Evolutionary conservation across 2,329 filamentous ascomycete species (phyloP).

Genomic region (Colletotrichum falcatum): DNA sequence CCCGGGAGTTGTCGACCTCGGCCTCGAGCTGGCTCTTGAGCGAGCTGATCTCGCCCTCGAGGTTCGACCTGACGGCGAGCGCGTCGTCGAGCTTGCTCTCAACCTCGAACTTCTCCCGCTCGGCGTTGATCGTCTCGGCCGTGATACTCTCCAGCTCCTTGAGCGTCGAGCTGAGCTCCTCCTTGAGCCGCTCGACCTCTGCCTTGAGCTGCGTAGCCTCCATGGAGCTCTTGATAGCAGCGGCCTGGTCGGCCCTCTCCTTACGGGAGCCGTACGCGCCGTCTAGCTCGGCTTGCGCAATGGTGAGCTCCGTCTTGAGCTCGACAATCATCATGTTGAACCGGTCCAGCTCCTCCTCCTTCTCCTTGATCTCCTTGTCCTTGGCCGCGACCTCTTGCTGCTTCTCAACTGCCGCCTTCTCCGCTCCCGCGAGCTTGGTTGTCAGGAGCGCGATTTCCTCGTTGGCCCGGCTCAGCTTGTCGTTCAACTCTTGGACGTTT

Average conservation of each 20-base stretch:
- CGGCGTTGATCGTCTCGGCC: conserved; percentile 62
- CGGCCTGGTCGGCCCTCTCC: conserved; percentile 69
- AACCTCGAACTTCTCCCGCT: conserved; percentile 62
- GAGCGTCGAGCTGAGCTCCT: conserved; percentile 63
- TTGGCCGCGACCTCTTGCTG: conserved; percentile 56
- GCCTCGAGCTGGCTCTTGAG: conserved; percentile 55
- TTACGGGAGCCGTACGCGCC: conserved; percentile 70
- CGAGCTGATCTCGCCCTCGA: conserved; percentile 55
- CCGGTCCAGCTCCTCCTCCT: conserved; percentile 63
- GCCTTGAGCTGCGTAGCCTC: conserved; percentile 59
- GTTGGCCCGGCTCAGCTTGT: conserved; percentile 56
- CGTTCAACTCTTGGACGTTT: conserved; percentile 46
- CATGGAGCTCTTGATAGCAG: conserved; percentile 62
- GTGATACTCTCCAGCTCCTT: conserved; percentile 66
- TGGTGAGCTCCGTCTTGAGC: conserved; percentile 71
- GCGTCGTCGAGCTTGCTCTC: conserved; percentile 58
- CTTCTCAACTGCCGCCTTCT: conserved; percentile 49
- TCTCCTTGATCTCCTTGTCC: conserved; percentile 56
- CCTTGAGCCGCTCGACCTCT: conserved; percentile 63
- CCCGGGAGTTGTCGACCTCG: conserved; percentile 53
- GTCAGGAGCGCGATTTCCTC: conserved; percentile 53
- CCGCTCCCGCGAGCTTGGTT: conserved; percentile 49
- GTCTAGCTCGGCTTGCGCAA: conserved; percentile 71
- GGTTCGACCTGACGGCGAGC: conserved; percentile 48
- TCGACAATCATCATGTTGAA: conserved; percentile 66